phyloP scores from a whole-genome alignment of 495 filamentous ascomycete species.

The Trypethelium eluteriae region DNA sequence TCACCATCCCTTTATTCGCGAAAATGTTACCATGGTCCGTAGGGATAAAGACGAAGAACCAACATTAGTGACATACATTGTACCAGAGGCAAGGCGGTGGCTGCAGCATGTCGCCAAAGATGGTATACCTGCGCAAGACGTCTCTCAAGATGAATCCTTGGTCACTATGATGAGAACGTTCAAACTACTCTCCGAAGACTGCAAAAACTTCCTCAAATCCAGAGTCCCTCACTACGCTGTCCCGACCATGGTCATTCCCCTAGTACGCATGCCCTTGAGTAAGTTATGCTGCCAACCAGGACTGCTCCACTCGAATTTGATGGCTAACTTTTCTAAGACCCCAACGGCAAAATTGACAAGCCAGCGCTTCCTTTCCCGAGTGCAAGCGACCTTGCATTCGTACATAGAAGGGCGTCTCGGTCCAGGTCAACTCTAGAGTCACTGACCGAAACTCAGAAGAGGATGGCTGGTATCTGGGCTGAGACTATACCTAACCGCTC shows the following conservation, averaged over 20 bases:
- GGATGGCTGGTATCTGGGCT: no score
- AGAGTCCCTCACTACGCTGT: slow-evolving; percentile 77
- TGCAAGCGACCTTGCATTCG: no score
- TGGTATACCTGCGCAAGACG: slow-evolving; percentile 46
- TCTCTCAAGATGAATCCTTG: slow-evolving; percentile 43
- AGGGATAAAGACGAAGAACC: slow-evolving; percentile 88
- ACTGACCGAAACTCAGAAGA: no score
- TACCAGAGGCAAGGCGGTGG: slow-evolving; percentile 73
- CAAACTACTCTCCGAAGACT: slow-evolving; percentile 60
- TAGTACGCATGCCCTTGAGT: slow-evolving; percentile 71
- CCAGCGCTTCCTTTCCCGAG: slow-evolving; percentile 79
- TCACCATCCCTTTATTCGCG: slow-evolving; percentile 65
- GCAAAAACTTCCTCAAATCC: slow-evolving; percentile 64
- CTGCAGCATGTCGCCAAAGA: slow-evolving; percentile 48
- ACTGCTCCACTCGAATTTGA: no score
- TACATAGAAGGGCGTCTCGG: no score
- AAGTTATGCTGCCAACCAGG: no score
- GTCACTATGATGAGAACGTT: slow-evolving; percentile 57
- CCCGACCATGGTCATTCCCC: slow-evolving; percentile 69
- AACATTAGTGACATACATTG: slow-evolving; percentile 82
- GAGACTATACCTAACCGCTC: no score
- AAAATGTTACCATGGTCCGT: slow-evolving; percentile 74
- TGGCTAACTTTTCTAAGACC: slow-evolving; percentile 37
- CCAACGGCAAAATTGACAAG: slow-evolving; percentile 91
- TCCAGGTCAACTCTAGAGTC: no score